Base-by-base conservation (phyloP, 1,284 basidiomycete species). In the Malassezia sympodialis region DNA sequence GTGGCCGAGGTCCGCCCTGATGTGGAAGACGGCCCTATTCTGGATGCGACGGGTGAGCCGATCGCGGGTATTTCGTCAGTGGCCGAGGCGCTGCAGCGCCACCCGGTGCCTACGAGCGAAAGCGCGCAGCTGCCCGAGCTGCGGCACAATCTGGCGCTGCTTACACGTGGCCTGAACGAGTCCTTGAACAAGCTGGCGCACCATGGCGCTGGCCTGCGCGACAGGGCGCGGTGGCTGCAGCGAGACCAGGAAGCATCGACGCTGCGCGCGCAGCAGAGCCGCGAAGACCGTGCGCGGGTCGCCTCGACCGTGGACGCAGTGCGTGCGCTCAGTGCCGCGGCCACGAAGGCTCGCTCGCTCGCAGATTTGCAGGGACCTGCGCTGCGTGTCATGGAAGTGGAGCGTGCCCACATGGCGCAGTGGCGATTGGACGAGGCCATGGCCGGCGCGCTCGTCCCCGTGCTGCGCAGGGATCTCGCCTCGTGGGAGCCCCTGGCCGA, bases 101-200 rank as follows among this genome's bases (percentile, higher is more conserved):
- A 41, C 21, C 26, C 52, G 11, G 66, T 62, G 26, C 88, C 88
- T 1, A 84, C 87, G 0, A 82, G 82, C 12, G 90, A 96, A 64
- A 80, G 83, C 1, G 87, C 84, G 41, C 84, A 87, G 58, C 82
- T 98, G 60, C 91, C 93, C 0, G 94, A 99, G 79, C 83, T 99
- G 17, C 83, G 90, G 31, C 91, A 98, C 73, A 99, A 99, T 73
- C 77, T 98, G 24, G 82, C 85, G 6, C 80, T 96, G 40, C 88
- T 98, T 41, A 81, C 83, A 2, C 87, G 90, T 43, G 80, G 83
- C 1, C 84, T 87, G 62, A 87, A 86, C 61, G 82, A 80, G 24
- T 87, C 90, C 54, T 80, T 99, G 1, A 84, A 88, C 46, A 86
- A 86, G 12, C 81, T 98, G 17, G 90, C 90, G 1, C 81, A 84